phyloP scores from a whole-genome alignment of 2,329 filamentous ascomycete species.

The Ascocoryne sarcoides region DNA sequence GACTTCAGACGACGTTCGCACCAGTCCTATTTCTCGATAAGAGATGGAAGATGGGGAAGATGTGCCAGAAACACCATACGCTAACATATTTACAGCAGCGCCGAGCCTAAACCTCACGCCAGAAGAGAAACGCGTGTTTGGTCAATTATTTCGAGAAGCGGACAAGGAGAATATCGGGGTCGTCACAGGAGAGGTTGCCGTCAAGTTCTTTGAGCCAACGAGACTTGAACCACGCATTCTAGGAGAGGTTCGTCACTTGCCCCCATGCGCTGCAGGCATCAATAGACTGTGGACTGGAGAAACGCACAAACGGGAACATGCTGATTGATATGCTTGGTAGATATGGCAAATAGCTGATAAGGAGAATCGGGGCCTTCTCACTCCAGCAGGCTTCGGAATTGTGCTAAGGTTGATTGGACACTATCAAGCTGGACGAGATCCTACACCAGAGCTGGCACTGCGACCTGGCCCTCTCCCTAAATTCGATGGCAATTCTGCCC shows the following conservation, averaged over 20 bases:
- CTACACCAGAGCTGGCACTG: conserved; percentile 71
- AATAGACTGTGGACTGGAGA: not conserved
- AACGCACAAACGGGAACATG: not conserved
- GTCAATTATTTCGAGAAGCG: conserved; percentile 85
- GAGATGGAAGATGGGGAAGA: too few relatives aligned
- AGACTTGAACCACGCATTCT: conserved; percentile 76
- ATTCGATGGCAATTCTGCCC: conserved; percentile 65
- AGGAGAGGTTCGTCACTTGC: conserved; percentile 57
- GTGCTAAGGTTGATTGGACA: conserved; percentile 92
- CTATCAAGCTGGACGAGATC: conserved; percentile 79
- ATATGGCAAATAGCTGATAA: conserved; percentile 99
- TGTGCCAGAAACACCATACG: too few relatives aligned
- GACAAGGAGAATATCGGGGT: conserved; percentile 88
- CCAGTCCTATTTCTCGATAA: too few relatives aligned
- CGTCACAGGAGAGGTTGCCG: conserved; percentile 89
- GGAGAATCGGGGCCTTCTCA: conserved; percentile 91
- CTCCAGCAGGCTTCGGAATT: conserved; percentile 84
- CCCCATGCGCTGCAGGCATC: not conserved
- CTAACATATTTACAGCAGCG: conserved; percentile 34
- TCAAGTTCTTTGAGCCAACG: conserved; percentile 97
- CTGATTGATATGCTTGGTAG: conserved; percentile 36
- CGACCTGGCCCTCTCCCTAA: conserved; percentile 82
- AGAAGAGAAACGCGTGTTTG: conserved; percentile 91
- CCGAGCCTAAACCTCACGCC: conserved; percentile 76
- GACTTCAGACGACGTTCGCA: not conserved